Evolutionary conservation across 805 yeast species (phyloP).

Genomic region (Wickerhamiella slavikovae): DNA sequence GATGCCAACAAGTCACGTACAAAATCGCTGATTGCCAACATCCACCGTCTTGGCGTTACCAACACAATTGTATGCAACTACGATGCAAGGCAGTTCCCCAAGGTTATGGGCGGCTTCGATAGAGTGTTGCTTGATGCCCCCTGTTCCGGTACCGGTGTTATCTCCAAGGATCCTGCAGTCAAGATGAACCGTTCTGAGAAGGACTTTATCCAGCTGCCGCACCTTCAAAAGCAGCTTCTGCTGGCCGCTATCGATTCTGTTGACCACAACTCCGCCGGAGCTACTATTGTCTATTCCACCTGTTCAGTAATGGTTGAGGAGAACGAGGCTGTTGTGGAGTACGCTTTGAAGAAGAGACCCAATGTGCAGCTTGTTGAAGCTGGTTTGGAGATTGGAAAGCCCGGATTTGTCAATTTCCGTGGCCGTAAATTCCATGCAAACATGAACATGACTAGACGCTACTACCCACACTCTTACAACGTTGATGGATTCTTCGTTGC

Average conservation of each 20-base stretch:
- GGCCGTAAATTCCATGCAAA: constrained; percentile 77
- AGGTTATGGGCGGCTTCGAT: constrained; percentile 95
- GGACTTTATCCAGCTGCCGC: constrained; percentile 93
- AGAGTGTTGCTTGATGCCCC: constrained; percentile 93
- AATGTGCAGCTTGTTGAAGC: constrained; percentile 88
- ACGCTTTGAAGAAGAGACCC: constrained; percentile 88
- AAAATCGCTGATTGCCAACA: constrained; percentile 87
- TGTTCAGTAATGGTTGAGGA: constrained; percentile 98
- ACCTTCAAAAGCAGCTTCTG: constrained; percentile 80
- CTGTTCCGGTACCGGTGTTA: constrained; percentile 98
- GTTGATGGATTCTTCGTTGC: constrained; percentile 98
- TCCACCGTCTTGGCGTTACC: constrained; percentile 90
- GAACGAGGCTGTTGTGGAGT: constrained; percentile 96
- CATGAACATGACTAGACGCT: constrained; percentile 70
- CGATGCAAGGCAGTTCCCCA: constrained; percentile 96
- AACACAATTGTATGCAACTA: constrained; percentile 93
- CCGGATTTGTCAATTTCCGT: constrained; percentile 81
- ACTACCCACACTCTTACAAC: constrained; percentile 95
- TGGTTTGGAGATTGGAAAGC: constrained; percentile 83
- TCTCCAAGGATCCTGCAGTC: constrained; percentile 89
- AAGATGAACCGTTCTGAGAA: constrained; percentile 86
- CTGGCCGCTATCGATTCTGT: constrained; percentile 94
- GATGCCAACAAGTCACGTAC: constrained; percentile 95
- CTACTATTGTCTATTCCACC: constrained; percentile 87
- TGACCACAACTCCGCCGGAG: constrained; percentile 82